These are phyloP conservation scores for Trichocladium uniseriatum DNA, from an alignment of 495 filamentous ascomycete species.

Conservation along the genomic window DNA sequence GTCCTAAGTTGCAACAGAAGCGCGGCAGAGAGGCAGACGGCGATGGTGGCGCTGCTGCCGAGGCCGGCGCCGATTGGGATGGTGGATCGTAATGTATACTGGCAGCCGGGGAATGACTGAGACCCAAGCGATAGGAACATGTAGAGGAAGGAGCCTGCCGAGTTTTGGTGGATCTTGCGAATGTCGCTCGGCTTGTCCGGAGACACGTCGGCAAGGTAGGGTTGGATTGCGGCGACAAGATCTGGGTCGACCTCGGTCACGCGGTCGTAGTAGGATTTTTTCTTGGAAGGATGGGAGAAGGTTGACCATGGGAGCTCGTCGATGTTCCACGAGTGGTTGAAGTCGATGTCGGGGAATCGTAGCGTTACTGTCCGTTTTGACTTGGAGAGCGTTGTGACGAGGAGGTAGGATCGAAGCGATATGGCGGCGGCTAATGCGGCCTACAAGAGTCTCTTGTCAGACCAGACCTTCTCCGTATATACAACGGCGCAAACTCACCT, in stretches of 20 bases:
- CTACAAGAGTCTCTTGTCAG: conserved; percentile 26
- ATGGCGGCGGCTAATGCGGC: conserved; percentile 90
- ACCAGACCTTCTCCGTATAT: neutral
- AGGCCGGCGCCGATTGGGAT: conserved; percentile 89
- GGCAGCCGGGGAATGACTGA: conserved; percentile 62
- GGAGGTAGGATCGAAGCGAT: conserved; percentile 88
- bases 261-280: conserved; percentile 84
- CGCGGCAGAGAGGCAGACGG: conserved; percentile 80
- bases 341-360: conserved; percentile 74
- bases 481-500: conserved; percentile 38
- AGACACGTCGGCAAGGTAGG: conserved; percentile 62
- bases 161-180: conserved; percentile 69
- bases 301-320: conserved; percentile 75
- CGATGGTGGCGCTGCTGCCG: conserved; percentile 85
- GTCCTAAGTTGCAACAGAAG: conserved; percentile 81
- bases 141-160: conserved; percentile 82
- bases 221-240: conserved; percentile 65
- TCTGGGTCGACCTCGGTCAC: conserved; percentile 79
- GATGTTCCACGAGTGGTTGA: conserved; percentile 87
- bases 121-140: conserved; percentile 82
- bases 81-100: conserved; percentile 87
- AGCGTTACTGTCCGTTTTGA: conserved; percentile 75
- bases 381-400: conserved; percentile 83
- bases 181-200: conserved; percentile 49
- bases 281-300: conserved; percentile 72